Base-by-base conservation (phyloP, 164 flowering plant genomes). In the Houttuynia cordata region DNA sequence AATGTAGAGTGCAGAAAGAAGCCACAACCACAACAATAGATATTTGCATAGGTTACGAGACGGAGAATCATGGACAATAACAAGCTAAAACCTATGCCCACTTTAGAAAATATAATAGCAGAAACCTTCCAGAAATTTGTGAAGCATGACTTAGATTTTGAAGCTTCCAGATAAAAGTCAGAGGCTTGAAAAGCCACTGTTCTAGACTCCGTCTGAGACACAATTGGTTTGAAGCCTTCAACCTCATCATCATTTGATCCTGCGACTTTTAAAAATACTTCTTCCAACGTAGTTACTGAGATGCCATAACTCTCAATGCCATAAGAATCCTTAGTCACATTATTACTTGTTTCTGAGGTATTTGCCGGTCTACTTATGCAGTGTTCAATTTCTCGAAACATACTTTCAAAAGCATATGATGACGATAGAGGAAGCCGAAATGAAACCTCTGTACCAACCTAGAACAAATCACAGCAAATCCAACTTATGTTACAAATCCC, bases 381-480 rank as follows among this genome's bases (percentile, higher is more conserved):
- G 53, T 78, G 70, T 76, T 94, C 96, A 71, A 94, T 83, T 79
- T 94, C 99, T 65, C 74, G 76, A 69, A 94, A 91, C 97, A 94
- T 91, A 64, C 72, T 72, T 62, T 91, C 97, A 73, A 94, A 94
- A 42, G 84, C 77, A 22, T 87, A 74, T 20, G 97, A 82, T 10
- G 99, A 91, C 68, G 97, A 76, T 37, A 94, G 71, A 64, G 99
- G 99, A 65, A 94, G 95, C 77, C 87, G 86, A 77, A 91, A 94
- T 51, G 96, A 88, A 68, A 94, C 80, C 76, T 94, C 99, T 23
- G 83, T 85, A 62, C 96, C 99, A 69, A 88, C 99, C 99, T 93
- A 77, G 42, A 40, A 10, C 39, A 45, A 14, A 40, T 21, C 24
- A 41, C 53, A 22, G 20, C 39, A 19, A 60, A 77, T 37, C 60